Evolutionary conservation across 306 rosid genomes (phyloP).

Genomic region (Rosa lucieae): DNA sequence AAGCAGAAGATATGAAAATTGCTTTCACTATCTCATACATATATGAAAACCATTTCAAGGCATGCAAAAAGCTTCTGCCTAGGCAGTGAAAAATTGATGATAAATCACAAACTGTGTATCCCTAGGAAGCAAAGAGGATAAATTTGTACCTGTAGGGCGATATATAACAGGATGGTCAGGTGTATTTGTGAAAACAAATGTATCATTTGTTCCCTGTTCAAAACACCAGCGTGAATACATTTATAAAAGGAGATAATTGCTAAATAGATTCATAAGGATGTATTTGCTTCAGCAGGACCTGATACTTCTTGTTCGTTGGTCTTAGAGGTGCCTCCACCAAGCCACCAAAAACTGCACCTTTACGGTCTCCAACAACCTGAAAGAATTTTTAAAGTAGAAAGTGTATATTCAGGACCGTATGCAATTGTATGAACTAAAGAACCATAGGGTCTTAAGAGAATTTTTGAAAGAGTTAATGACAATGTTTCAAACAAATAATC

Average conservation of each 20-base stretch:
- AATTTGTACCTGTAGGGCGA: constrained; percentile 80
- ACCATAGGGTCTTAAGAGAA: no score
- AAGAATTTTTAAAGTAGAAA: constrained; percentile 16
- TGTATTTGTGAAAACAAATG: constrained; percentile 77
- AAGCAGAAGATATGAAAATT: not conserved
- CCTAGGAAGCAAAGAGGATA: not conserved
- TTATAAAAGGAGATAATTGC: constrained; percentile 15
- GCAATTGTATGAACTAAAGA: not conserved
- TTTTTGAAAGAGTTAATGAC: not conserved
- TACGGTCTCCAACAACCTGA: constrained; percentile 83
- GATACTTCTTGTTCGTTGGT: constrained; percentile 75
- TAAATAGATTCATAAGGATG: constrained; percentile 21
- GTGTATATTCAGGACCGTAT: not conserved
- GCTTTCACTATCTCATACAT: not conserved
- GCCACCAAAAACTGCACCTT: constrained; percentile 94
- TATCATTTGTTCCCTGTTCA: constrained; percentile 79
- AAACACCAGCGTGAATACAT: constrained; percentile 27
- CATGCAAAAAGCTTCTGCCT: not conserved
- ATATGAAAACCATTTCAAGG: not conserved
- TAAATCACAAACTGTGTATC: not conserved
- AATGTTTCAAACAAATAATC: not conserved
- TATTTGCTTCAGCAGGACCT: constrained; percentile 53
- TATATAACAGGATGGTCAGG: constrained; percentile 65
- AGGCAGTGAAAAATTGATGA: not conserved
- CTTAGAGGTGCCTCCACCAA: constrained; percentile 88